These are phyloP conservation scores for Seiridium unicorne DNA, from an alignment of 2,329 filamentous ascomycete species.

Conservation along the genomic window DNA sequence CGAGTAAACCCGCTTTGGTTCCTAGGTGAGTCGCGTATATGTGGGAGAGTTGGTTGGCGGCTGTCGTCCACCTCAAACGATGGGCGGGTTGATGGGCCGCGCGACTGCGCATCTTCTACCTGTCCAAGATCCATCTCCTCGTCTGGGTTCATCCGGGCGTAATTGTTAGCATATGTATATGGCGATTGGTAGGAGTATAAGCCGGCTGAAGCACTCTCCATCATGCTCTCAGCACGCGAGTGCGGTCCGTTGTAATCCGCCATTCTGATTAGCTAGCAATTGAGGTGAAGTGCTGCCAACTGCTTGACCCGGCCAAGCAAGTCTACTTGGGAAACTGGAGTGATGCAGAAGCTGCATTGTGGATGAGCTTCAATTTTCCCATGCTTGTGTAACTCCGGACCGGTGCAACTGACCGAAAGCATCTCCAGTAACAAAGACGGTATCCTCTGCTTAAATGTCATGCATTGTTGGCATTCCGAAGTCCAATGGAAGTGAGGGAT, in stretches of 20 bases:
- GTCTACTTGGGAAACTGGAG: too few species aligned
- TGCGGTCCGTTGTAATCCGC: background rate
- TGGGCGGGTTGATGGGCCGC: background rate
- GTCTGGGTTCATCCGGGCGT: background rate
- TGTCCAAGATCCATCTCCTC: slow-evolving; percentile 1
- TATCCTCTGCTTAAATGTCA: background rate
- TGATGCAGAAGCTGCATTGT: too few species aligned
- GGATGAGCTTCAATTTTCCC: too few species aligned
- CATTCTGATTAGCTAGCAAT: background rate
- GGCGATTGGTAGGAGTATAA: background rate
- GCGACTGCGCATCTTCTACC: background rate
- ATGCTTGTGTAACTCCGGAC: too few species aligned
- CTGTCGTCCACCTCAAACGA: background rate
- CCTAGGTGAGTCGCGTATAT: background rate
- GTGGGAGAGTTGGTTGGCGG: background rate
- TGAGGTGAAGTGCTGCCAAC: background rate
- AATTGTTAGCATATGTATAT: background rate
- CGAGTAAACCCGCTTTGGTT: background rate
- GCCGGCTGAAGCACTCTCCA: background rate
- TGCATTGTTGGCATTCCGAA: background rate
- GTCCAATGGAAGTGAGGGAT: background rate
- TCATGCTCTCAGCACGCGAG: background rate
- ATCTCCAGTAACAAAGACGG: background rate
- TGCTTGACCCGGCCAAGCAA: background rate
- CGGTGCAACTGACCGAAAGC: background rate